Evolutionary conservation across 495 filamentous ascomycete species (phyloP).

Genomic region (Tuber melanosporum): DNA sequence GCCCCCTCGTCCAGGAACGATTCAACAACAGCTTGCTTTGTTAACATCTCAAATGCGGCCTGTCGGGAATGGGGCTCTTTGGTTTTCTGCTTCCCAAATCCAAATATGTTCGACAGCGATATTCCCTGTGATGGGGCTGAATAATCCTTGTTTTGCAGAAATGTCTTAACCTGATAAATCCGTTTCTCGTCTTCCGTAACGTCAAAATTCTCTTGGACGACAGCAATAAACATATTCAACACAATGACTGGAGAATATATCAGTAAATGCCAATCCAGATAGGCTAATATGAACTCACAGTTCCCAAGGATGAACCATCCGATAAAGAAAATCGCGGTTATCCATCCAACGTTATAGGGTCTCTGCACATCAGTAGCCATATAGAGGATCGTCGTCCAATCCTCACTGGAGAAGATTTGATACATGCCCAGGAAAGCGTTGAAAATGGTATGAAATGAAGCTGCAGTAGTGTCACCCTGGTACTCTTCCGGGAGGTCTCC

Average conservation of each 20-base stretch:
- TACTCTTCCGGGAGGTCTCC: slow-evolving; percentile 66
- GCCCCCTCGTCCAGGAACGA: slow-evolving; percentile 80
- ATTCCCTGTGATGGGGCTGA: slow-evolving; percentile 57
- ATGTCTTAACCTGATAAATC: slow-evolving; percentile 86
- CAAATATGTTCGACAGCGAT: slow-evolving; percentile 81
- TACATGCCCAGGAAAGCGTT: slow-evolving; percentile 98
- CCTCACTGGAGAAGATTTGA: slow-evolving; percentile 91
- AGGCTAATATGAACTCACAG: slow-evolving; percentile 43
- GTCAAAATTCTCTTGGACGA: slow-evolving; percentile 99
- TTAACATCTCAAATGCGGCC: slow-evolving; percentile 73
- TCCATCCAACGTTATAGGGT: slow-evolving; percentile 69
- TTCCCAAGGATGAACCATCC: slow-evolving; percentile 92
- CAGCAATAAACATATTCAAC: slow-evolving; percentile 99
- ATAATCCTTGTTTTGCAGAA: slow-evolving; percentile 84
- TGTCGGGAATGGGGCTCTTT: slow-evolving; percentile 57
- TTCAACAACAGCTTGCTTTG: slow-evolving; percentile 88
- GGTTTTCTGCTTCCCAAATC: slow-evolving; percentile 59
- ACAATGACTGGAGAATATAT: slow-evolving; percentile 57
- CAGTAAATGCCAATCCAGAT: neutral
- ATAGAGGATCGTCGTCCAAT: slow-evolving; percentile 88
- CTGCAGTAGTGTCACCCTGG: slow-evolving; percentile 52
- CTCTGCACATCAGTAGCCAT: slow-evolving; percentile 63
- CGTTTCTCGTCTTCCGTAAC: slow-evolving; percentile 99
- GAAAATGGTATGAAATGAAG: slow-evolving; percentile 84
- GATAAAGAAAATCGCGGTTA: slow-evolving; percentile 85